Base-by-base conservation (phyloP, 495 filamentous ascomycete genomes). In the Alectoria sarmentosa region DNA sequence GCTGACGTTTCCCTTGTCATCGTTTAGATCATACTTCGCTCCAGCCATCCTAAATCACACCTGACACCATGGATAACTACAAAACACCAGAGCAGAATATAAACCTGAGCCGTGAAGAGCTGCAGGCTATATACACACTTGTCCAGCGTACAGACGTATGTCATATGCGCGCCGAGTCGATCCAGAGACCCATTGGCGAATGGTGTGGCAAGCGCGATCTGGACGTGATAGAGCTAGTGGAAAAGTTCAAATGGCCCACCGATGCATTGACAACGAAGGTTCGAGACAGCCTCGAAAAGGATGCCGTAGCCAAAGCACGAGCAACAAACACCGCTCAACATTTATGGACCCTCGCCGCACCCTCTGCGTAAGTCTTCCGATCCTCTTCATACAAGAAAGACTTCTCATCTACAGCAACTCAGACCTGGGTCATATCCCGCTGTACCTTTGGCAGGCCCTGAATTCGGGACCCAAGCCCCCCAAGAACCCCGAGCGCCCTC, bases 71-170 rank as follows among this genome's bases (percentile, higher is more conserved):
- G 57, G 36, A 42, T 59, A 23, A 39, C 19, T 42, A 59, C 19
- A 15, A 5, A 58, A 58, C 34, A 37, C 19, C 34, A 13, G 56
- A 15, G 15, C 21, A 37, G n/a, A 19, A 59, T n/a, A 38, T 59
- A 37, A 21, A n/a, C 57, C 39, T 38, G 39, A 59, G 36, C 39
- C 39, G 39, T 59, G 23, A n/a, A 39, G 57, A 37, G 57, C 57
- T 59, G 30, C 36, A 59, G 3, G 56, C 56, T 19, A 58, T 49
- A n/a, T 49, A 49, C 14, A 49, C 46, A 26, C 46, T 49, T 49
- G 23, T 49, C 23, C 46, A 49, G 46, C 46, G 46, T 26, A 13
- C n/a, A 49, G 46, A 49, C 9, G n/a, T 49, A 26, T 15, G 2
- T 26, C n/a, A 26, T 1, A 26, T 49, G 46, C 46, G 46, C 4